Conservation (phyloP, 169 alveolate genomes). For the Amoebophrya sp. region DNA sequence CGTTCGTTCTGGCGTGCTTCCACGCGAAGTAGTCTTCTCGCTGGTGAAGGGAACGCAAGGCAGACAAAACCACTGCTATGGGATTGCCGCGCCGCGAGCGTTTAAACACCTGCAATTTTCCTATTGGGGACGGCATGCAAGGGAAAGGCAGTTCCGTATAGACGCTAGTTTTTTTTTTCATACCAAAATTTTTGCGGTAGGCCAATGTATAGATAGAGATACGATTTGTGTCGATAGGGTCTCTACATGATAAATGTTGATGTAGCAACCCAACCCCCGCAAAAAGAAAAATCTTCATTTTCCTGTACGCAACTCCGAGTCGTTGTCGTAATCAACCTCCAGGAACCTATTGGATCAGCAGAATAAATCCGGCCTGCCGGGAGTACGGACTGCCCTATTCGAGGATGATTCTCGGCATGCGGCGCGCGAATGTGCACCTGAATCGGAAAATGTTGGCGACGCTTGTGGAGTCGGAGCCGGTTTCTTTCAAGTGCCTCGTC, state of each 20-base stretch:
- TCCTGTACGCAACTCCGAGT: too few species aligned
- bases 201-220: too few species aligned
- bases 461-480: conserved; percentile 50
- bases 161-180: too few species aligned
- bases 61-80: not conserved
- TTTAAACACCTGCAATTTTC: not conserved
- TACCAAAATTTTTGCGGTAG: too few species aligned
- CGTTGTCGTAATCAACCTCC: too few species aligned
- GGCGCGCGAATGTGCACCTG: conserved; percentile 38
- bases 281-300: too few species aligned
- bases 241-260: too few species aligned
- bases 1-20: not conserved
- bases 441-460: conserved; percentile 43
- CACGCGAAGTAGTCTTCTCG: not conserved
- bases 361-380: conserved; percentile 47
- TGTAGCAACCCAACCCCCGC: too few species aligned
- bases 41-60: not conserved
- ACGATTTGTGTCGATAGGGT: too few species aligned
- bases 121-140: not conserved
- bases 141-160: not conserved
- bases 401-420: conserved; percentile 34
- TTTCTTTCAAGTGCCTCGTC: conserved; percentile 40
- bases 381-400: conserved; percentile 49
- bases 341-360: conserved; percentile 43
- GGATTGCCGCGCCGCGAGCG: not conserved